These are phyloP conservation scores for Adenanthera pavonina DNA, from an alignment of 306 rosid species.

Conservation along the genomic window DNA sequence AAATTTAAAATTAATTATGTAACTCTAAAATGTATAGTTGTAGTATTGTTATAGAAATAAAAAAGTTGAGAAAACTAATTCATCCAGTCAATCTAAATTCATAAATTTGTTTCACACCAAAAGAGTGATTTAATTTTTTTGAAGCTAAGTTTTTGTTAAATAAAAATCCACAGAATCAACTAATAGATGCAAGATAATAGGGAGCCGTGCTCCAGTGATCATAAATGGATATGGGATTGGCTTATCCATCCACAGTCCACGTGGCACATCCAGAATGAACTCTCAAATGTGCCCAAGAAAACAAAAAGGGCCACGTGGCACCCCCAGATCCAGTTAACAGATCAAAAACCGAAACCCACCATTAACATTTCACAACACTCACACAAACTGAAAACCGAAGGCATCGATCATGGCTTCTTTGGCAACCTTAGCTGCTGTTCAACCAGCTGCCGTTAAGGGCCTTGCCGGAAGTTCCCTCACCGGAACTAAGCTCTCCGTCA, in stretches of 20 bases:
- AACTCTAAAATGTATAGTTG: too few relatives aligned
- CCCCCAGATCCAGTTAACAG: conserved; percentile 46
- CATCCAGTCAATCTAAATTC: too few relatives aligned
- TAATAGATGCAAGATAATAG: too few relatives aligned
- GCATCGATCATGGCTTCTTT: conserved; percentile 77
- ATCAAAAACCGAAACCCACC: conserved; percentile 32
- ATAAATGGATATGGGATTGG: conserved; percentile 69
- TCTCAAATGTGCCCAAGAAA: conserved; percentile 44
- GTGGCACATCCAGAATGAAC: conserved; percentile 57
- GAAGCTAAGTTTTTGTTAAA: too few relatives aligned
- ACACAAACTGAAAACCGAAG: neutral
- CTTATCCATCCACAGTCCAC: conserved; percentile 58
- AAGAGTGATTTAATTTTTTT: too few relatives aligned
- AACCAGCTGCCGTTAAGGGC: conserved; percentile 66
- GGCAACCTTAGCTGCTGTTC: conserved; percentile 68
- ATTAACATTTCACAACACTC: neutral
- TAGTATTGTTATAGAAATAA: too few relatives aligned
- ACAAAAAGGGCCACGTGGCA: conserved; percentile 63
- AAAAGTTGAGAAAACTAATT: too few relatives aligned
- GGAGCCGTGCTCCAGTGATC: too few relatives aligned
- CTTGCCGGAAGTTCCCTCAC: conserved; percentile 73
- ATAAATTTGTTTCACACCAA: too few relatives aligned
- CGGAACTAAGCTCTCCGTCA: conserved; percentile 74
- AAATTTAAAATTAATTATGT: too few relatives aligned
- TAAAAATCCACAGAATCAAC: too few relatives aligned